Percentiles rank a stretch among this genome's conserved stretches.
Evolutionary conservation across 768 basidiomycete species (phyloP).

Genomic region (Calocybe indica): DNA sequence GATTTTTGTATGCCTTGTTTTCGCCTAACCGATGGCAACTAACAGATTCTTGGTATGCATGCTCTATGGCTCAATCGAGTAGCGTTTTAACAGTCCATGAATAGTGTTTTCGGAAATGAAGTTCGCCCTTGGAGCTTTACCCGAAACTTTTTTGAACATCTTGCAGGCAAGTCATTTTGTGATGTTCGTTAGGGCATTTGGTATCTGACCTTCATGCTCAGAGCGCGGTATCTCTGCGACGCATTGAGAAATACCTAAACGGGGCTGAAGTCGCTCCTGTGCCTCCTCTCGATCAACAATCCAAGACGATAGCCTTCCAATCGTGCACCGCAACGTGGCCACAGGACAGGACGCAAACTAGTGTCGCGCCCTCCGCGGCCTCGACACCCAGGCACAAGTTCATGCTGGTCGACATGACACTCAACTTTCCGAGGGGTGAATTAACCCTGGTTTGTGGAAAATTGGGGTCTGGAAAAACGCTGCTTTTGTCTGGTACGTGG

Average conservation of each 20-base stretch:
- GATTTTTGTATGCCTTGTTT: conserved; percentile 23
- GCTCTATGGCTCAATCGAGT: not conserved
- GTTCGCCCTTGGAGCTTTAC: conserved; percentile 81
- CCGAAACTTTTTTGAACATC: conserved; percentile 87
- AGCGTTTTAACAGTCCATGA: not conserved
- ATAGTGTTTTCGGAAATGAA: conserved; percentile 84
- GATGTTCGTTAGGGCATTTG: not conserved
- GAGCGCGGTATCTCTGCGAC: conserved; percentile 79
- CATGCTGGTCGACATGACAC: conserved; percentile 67
- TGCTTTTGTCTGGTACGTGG: conserved; percentile 60
- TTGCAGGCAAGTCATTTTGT: conserved; percentile 51
- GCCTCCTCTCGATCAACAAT: conserved; percentile 48
- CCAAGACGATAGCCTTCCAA: conserved; percentile 65
- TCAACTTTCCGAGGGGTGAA: conserved; percentile 75
- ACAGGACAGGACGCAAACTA: conserved; percentile 53
- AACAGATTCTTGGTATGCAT: conserved; percentile 34
- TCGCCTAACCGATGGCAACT: conserved; percentile 38
- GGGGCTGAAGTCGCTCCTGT: conserved; percentile 66
- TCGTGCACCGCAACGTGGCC: conserved; percentile 92
- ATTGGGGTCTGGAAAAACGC: conserved; percentile 84
- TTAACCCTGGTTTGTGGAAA: conserved; percentile 86
- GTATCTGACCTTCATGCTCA: conserved; percentile 14
- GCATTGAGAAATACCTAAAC: conserved; percentile 86
- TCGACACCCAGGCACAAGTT: conserved; percentile 79
- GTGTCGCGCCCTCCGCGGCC: conserved; percentile 45